Evolutionary conservation across 768 basidiomycete genomes (phyloP), one percentile per base, ranked within the genome.

Genomic region (Multifurca ochricompacta): DNA sequence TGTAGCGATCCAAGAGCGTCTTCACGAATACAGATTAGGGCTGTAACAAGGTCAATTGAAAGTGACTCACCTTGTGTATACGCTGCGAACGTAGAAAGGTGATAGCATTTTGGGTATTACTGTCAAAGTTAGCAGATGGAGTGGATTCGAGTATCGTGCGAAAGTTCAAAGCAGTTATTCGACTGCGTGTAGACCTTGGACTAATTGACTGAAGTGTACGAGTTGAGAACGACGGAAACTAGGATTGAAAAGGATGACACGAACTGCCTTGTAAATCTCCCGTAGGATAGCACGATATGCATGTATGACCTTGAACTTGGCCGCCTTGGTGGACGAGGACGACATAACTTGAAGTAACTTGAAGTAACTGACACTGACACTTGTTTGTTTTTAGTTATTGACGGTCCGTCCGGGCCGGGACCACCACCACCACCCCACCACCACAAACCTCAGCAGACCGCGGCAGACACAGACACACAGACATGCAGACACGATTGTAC

Each of bases 1-100:
- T 95, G 71, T 97, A 97, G 49, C 90, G 75, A 50, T 90, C 87
- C 57, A 96, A 68, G 44, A 96, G 72, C 19, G 72, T 73, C 93
- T 96, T 63, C 14, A 32, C 36, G 56, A 51, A 59, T 56, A 28
- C 30, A 23, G 13, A 42, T 19, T 7, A 25, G 21, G 25, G 23
- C 35, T 39, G 34, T 21, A 23, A 10, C 9, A n/a, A 18, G 25
- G 19, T 19, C 28, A 49, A 3, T n/a, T 11, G 25, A 19, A 47
- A 23, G 64, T n/a, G 30, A 23, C 73, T 64, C 45, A 86, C 92
- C 75, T 87, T 87, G 73, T 95, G 75, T 64, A 81, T 77, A 56
- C 87, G 72, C 64, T 90, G 84, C 7, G 89, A 80, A 39, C 72
- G 71, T 67, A 95, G 66, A 67, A 92, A 91, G 4, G 81, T 73